These are phyloP conservation scores for Isatis tinctoria DNA, from an alignment of 345 rosid species.

Conservation along the genomic window DNA sequence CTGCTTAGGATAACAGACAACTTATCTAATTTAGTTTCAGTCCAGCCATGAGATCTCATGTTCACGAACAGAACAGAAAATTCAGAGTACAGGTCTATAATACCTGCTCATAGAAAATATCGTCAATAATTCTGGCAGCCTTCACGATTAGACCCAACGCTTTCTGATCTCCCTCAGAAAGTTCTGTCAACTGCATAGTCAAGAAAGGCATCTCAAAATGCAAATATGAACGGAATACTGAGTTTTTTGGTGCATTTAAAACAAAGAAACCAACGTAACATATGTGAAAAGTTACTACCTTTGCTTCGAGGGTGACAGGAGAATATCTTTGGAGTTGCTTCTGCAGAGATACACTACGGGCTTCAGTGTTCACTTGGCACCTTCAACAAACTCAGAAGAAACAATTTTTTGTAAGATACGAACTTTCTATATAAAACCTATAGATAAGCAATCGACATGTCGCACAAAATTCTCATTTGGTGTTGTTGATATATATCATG, in stretches of 20 bases:
- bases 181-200: slow-evolving; percentile 62
- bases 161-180: slow-evolving; percentile 59
- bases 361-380: slow-evolving; percentile 53
- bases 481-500: neutral
- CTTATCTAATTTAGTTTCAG: neutral
- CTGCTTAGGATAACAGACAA: slow-evolving; percentile 33
- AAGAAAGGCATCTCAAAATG: slow-evolving; percentile 1
- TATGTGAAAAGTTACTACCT: slow-evolving; percentile 39
- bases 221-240: neutral
- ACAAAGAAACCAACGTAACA: neutral
- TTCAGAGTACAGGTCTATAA: neutral
- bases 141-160: slow-evolving; percentile 60
- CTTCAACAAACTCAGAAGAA: slow-evolving; percentile 42
- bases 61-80: neutral
- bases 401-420: neutral
- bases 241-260: neutral
- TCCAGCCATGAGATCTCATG: slow-evolving; percentile 10
- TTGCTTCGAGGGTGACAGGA: slow-evolving; percentile 63
- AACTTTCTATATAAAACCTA: neutral
- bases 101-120: slow-evolving; percentile 81
- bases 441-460: neutral
- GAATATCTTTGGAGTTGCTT: slow-evolving; percentile 74
- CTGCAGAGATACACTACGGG: slow-evolving; percentile 56
- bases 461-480: neutral
- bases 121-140: slow-evolving; percentile 81